These are phyloP conservation scores for Chrysoporthe cubensis DNA, from an alignment of 2,329 filamentous ascomycete species.

Conservation along the genomic window DNA sequence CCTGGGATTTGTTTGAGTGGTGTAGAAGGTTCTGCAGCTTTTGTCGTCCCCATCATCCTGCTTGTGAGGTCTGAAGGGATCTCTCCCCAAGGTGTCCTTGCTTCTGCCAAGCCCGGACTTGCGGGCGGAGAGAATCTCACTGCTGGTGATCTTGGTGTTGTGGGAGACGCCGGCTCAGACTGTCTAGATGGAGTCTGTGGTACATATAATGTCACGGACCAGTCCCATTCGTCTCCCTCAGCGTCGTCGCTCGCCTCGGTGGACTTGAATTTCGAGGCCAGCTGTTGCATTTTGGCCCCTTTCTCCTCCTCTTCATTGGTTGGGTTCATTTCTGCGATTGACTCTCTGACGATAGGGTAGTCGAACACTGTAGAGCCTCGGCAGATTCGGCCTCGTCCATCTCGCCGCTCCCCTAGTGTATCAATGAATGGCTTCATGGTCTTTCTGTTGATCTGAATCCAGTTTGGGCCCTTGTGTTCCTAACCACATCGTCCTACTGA, in stretches of 20 bases:
- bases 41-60: not conserved
- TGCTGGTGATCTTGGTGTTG: not conserved
- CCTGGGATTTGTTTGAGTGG: too few relatives aligned
- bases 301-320: not conserved
- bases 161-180: not conserved
- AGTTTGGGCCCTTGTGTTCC: slow-evolving; percentile 12
- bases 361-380: not conserved
- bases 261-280: not conserved
- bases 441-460: slow-evolving; percentile 7
- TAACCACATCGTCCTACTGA: not conserved
- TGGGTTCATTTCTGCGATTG: not conserved
- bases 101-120: not conserved
- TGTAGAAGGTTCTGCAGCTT: not conserved
- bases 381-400: not conserved
- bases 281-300: not conserved
- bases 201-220: not conserved
- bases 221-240: not conserved
- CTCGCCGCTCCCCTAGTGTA: not conserved
- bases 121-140: not conserved
- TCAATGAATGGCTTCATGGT: slow-evolving; percentile 4
- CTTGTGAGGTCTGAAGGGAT: not conserved
- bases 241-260: not conserved
- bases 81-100: not conserved
- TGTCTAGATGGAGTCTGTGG: not conserved
- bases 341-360: slow-evolving; percentile 1